phyloP scores from a whole-genome alignment of 2,329 filamentous ascomycete genomes.

The Cladorrhinum sp. region DNA sequence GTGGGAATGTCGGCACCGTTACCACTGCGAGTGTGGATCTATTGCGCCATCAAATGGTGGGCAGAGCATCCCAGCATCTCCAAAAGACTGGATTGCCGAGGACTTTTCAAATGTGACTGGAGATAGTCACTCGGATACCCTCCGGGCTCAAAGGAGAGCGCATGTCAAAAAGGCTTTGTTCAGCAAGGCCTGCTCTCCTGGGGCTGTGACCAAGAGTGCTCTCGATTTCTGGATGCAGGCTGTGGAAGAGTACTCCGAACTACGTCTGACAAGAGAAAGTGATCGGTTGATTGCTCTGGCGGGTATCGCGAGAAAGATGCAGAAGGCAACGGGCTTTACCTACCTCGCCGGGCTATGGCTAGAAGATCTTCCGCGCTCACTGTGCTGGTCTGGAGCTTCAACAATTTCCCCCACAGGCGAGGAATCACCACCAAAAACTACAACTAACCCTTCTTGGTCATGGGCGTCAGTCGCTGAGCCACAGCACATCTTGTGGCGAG shows the following conservation, averaged over 20 bases:
- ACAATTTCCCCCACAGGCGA: no score
- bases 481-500: no score
- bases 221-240: neutral
- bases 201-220: neutral
- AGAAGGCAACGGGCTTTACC: neutral
- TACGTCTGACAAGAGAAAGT: neutral
- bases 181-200: neutral
- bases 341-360: conserved; percentile 3
- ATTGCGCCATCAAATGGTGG: neutral
- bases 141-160: neutral
- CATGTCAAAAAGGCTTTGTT: neutral
- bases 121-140: neutral
- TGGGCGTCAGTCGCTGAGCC: no score
- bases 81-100: no score
- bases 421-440: no score
- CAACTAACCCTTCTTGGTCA: no score
- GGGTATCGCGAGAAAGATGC: neutral
- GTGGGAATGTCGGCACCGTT: neutral
- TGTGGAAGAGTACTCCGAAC: neutral
- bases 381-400: neutral
- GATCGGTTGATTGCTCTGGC: neutral
- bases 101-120: no score
- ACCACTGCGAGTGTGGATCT: neutral
- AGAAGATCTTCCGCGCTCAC: neutral
- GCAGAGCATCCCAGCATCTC: no score